Evolutionary conservation across 1,284 basidiomycete species (phyloP).

Genomic region (Pseudozyma flocculosa): DNA sequence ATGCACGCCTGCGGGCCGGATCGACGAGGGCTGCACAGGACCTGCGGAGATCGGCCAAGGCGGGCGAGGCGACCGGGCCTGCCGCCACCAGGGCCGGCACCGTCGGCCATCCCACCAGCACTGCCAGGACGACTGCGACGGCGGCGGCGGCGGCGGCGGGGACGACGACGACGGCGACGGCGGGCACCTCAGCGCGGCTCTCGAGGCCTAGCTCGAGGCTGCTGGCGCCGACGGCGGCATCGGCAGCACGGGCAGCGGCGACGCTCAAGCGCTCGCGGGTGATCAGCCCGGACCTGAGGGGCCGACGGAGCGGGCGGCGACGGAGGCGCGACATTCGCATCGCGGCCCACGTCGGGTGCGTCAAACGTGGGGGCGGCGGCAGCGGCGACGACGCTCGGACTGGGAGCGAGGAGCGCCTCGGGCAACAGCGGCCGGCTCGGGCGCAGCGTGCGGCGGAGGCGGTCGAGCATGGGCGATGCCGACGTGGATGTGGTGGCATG

Average conservation of each 20-base stretch:
- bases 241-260: slow-evolving; percentile 18
- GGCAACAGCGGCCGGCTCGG: neutral
- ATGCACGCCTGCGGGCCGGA: no score
- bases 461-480: slow-evolving; percentile 23
- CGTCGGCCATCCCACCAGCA: slow-evolving; percentile 6
- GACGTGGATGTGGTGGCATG: slow-evolving; percentile 14
- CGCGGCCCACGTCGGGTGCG: no score
- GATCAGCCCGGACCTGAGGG: neutral
- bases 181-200: no score
- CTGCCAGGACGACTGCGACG: no score
- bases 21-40: no score
- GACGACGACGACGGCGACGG: no score
- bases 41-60: neutral
- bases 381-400: slow-evolving; percentile 4
- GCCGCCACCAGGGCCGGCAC: slow-evolving; percentile 1
- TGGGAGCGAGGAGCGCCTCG: neutral
- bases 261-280: slow-evolving; percentile 1
- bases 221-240: slow-evolving; percentile 22
- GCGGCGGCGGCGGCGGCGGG: no score
- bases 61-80: neutral
- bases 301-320: neutral
- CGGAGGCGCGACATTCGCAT: neutral
- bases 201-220: slow-evolving; percentile 10
- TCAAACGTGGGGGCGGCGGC: no score
- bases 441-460: slow-evolving; percentile 3